These are phyloP conservation scores for Kodamaea suecica DNA, from an alignment of 1,139 yeast species.

Conservation along the genomic window DNA sequence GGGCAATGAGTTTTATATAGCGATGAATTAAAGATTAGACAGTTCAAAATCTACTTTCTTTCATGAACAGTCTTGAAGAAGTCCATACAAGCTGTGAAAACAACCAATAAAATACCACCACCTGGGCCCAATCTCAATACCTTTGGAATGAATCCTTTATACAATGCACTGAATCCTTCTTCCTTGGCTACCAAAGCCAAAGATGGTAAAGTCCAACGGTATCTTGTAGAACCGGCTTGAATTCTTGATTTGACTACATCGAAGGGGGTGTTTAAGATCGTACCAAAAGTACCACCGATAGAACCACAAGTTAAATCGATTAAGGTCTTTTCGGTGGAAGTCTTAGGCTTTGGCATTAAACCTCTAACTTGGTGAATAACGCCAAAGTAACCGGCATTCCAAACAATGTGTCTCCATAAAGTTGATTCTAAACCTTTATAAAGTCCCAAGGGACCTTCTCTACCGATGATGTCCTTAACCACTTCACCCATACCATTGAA, in stretches of 20 bases:
- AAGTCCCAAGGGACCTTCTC: slow-evolving; percentile 78
- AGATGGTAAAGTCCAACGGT: slow-evolving; percentile 90
- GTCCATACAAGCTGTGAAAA: slow-evolving; percentile 92
- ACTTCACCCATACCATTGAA: slow-evolving; percentile 88
- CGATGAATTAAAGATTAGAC: no score
- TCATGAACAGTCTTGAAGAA: slow-evolving; percentile 71
- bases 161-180: slow-evolving; percentile 53
- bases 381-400: slow-evolving; percentile 99
- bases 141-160: slow-evolving; percentile 95
- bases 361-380: slow-evolving; percentile 83
- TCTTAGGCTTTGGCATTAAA: slow-evolving; percentile 74
- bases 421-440: slow-evolving; percentile 97
- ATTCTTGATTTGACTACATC: slow-evolving; percentile 98
- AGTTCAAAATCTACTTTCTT: slow-evolving; percentile 16
- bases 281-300: slow-evolving; percentile 96
- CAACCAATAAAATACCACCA: slow-evolving; percentile 96
- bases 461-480: slow-evolving; percentile 62
- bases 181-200: slow-evolving; percentile 74
- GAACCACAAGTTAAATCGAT: slow-evolving; percentile 91
- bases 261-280: slow-evolving; percentile 89
- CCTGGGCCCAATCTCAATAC: slow-evolving; percentile 98
- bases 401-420: slow-evolving; percentile 90
- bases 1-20: no score
- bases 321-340: slow-evolving; percentile 65
- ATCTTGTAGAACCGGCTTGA: slow-evolving; percentile 83